Base-by-base conservation (phyloP, 2,329 filamentous ascomycete species). In the Colletotrichum zoysiae region DNA sequence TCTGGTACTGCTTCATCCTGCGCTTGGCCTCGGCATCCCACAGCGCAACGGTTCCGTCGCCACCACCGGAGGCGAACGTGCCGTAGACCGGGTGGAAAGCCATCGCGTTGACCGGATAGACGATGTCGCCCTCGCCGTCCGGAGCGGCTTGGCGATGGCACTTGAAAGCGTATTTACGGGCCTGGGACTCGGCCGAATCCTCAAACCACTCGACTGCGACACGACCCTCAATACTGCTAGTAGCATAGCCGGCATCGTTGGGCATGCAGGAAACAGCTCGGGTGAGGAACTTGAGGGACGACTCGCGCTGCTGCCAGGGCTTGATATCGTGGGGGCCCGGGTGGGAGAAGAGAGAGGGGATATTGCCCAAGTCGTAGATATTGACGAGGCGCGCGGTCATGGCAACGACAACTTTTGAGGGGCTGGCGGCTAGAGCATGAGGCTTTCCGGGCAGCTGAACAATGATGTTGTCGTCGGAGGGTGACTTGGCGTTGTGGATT, bases 151-250 rank as follows among this genome's bases (percentile, higher is more conserved):
- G 94, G 5, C 96, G 90, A 82, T 99, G 96, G 82, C 96, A 99
- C 82, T 99, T 99, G 89, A 99, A 99, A 18, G 96, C 96, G 81
- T 98, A 99, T 82, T 98, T 98, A 75, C 95, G 90, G 50, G 93
- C 92, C 83, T 98, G 95, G 5, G 93, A 95, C 81, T 95, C 93
- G 53, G 90, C 86, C 6, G 91, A 93, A 20, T 96, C 93, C 79
- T 98, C 96, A 80, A 99, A 98, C 94, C 95, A 98, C 82, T 99
- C 96, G 1, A 99, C 96, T 0, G 95, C 95, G 2, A 99, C 95
- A 76, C 96, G 91, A 5, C 96, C 96, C 80, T 99, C 96, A 77
- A 99, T 99, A 77, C 92, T 95, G 70, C 90, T 94, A 1, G 93
- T 95, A 12, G 95, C 95, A 80, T 98, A 99, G 6, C 96, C 96